Base-by-base conservation (phyloP, 768 basidiomycete species). In the Serendipita sp. region DNA sequence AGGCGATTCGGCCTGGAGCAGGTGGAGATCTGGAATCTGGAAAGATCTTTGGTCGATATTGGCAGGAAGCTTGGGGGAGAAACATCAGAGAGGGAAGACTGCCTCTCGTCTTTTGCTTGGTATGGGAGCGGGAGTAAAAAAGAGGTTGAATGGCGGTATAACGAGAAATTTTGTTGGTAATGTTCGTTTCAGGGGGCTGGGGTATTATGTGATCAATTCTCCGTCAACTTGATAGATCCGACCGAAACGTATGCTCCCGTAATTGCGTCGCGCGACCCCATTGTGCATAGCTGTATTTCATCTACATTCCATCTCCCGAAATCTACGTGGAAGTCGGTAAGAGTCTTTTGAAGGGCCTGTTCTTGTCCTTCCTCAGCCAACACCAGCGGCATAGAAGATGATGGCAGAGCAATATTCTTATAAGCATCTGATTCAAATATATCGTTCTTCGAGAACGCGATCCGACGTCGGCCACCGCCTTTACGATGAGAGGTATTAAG, bases 261-360 rank as follows among this genome's bases (percentile, higher is more conserved):
- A n/a, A 32, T 24, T 0, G 76, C 76, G 0, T 82, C 85, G 68
- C 78, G 78, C 68, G 86, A 86, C 0, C 86, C 85, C 86, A 88
- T 86, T 48, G 78, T 75, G 75, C 86, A 88, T 37, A 88, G 75
- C 70, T 88, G 82, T 10, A 88, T 73, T 67, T 83, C 80, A 37
- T 77, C 71, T 5, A 86, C 79, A 1, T 69, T 62, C 76, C 81
- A 86, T 0, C 73, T 68, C 0, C 86, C 86, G 24, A 87, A 75
- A 41, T 81, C 68, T 28, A 83, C 76, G 3, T 65, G 63, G 48
- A 3, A 16, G 3, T 60, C 28, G 16, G 35, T 8, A 60, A 7
- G 35, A 24, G 48, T 53, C 7, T 5, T 53, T 53, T 16, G 5
- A 5, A 5, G 35, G 15, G 15, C 10, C 32, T 60, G 10, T 28